phyloP scores from a whole-genome alignment of 1,284 basidiomycete genomes.

The Irpex sp. region DNA sequence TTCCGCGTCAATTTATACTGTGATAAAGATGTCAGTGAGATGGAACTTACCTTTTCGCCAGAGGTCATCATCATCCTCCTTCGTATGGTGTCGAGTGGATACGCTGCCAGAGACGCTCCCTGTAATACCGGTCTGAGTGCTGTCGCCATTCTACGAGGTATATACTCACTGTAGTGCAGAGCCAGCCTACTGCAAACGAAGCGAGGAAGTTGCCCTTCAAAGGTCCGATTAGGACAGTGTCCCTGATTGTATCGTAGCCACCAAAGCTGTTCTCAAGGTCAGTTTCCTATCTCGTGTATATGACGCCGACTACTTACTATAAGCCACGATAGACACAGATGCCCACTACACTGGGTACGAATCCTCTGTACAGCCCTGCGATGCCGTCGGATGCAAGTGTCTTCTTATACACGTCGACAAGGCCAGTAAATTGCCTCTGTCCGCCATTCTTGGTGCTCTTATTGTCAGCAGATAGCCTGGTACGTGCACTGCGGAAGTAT shows the following conservation, averaged over 20 bases:
- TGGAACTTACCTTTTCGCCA: conserved; percentile 42
- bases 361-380: conserved; percentile 56
- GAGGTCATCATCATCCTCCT: conserved; percentile 74
- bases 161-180: conserved; percentile 42
- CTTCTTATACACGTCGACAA: conserved; percentile 48
- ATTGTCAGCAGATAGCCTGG: conserved; percentile 51
- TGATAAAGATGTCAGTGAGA: not conserved
- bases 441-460: conserved; percentile 40
- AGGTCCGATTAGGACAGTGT: conserved; percentile 49
- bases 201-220: conserved; percentile 61
- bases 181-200: conserved; percentile 58
- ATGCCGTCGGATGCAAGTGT: conserved; percentile 51
- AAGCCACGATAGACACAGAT: conserved; percentile 62
- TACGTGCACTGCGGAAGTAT: conserved; percentile 37
- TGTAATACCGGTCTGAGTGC: conserved; percentile 10
- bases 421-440: conserved; percentile 41
- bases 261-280: conserved; percentile 30
- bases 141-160: conserved; percentile 11
- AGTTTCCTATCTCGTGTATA: no score
- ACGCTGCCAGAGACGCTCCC: conserved; percentile 58
- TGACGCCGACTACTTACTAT: conserved; percentile 28
- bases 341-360: conserved; percentile 59
- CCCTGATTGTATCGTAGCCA: conserved; percentile 51
- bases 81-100: conserved; percentile 67
- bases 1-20: not conserved